A percentile compares a stretch with the other conserved stretches of the same genome.
phyloP scores from a whole-genome alignment of 495 filamentous ascomycete genomes.

The Sabuloglossum arenarium region DNA sequence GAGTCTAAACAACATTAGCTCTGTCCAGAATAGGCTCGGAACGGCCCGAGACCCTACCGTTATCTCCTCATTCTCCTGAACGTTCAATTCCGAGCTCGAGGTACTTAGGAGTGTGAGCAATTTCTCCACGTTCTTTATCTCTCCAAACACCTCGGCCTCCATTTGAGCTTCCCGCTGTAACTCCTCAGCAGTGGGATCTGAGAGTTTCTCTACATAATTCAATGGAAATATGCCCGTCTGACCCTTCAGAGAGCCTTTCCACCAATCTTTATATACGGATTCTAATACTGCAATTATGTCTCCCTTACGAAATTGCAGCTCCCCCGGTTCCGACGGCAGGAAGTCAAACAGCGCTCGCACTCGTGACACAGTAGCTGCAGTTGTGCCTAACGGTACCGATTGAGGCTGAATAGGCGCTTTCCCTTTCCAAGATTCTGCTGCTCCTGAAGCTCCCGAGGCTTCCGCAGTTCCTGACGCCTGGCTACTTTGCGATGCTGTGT shows the following conservation, averaged over 20 bases:
- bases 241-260: constrained; percentile 84
- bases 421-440: constrained; percentile 14
- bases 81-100: constrained; percentile 69
- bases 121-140: constrained; percentile 98
- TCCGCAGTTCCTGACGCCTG: constrained; percentile 12
- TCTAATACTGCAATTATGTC: constrained; percentile 95
- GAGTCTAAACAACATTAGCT: constrained; percentile 24
- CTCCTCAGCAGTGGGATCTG: constrained; percentile 87
- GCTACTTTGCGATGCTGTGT: too few species aligned
- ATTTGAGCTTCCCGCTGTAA: constrained; percentile 90
- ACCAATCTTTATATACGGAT: constrained; percentile 98
- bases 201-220: constrained; percentile 95
- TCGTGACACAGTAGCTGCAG: constrained; percentile 90
- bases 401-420: constrained; percentile 23
- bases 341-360: constrained; percentile 92
- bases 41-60: constrained; percentile 31
- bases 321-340: constrained; percentile 75
- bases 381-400: constrained; percentile 45
- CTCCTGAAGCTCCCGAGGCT: constrained; percentile 9
- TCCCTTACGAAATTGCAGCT: constrained; percentile 88
- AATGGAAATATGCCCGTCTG: constrained; percentile 96
- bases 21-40: background rate
- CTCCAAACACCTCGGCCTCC: constrained; percentile 92
- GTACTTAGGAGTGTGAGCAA: constrained; percentile 83
- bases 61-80: constrained; percentile 82